Percentiles rank a stretch among this genome's conserved stretches.
Evolutionary conservation across 2,329 filamentous ascomycete species (phyloP).

Genomic region (Bipolaris zeicola): DNA sequence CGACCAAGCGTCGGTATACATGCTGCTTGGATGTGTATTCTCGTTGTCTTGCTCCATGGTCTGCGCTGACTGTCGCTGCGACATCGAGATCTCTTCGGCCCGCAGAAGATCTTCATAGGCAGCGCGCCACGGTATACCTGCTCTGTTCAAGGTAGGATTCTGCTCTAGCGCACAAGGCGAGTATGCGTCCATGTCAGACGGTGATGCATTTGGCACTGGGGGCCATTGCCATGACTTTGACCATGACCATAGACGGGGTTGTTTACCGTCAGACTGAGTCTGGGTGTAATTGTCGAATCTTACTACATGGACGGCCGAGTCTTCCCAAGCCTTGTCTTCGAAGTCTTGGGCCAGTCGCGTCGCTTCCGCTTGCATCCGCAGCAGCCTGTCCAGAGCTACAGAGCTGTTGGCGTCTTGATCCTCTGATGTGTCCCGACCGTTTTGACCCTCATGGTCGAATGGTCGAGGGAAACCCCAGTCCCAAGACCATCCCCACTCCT

Average conservation of each 20-base stretch:
- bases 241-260: constrained; percentile 15
- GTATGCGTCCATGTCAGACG: constrained; percentile 45
- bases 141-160: constrained; percentile 46
- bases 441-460: constrained; percentile 25
- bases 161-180: constrained; percentile 61
- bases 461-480: constrained; percentile 41
- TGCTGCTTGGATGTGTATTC: constrained; percentile 13
- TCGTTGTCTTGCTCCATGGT: background rate
- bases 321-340: constrained; percentile 12
- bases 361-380: constrained; percentile 13
- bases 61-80: constrained; percentile 3
- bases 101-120: constrained; percentile 65
- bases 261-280: background rate
- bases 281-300: background rate
- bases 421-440: constrained; percentile 1
- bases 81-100: constrained; percentile 31
- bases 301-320: background rate
- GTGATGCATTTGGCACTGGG: constrained; percentile 15
- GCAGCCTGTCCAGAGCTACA: constrained; percentile 6
- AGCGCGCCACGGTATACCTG: constrained; percentile 57
- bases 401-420: background rate
- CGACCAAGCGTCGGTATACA: background rate
- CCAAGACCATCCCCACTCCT: constrained; percentile 45
- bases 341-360: constrained; percentile 13
- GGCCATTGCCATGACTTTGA: constrained; percentile 31